phyloP scores from a whole-genome alignment of 2,329 filamentous ascomycete genomes.

The Colletotrichum chrysophilum region DNA sequence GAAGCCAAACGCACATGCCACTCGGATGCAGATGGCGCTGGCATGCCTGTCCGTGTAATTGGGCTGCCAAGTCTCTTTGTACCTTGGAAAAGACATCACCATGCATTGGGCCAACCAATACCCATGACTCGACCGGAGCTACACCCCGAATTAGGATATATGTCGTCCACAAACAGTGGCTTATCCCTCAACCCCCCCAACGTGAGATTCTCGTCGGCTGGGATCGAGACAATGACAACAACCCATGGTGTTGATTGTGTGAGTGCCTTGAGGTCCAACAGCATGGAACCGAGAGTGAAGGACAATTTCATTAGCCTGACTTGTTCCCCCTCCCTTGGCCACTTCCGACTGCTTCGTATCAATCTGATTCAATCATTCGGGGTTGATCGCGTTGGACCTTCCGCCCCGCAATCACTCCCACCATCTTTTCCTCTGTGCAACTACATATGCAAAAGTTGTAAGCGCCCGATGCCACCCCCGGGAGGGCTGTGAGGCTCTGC shows the following conservation, averaged over 20 bases:
- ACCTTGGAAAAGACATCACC: background rate
- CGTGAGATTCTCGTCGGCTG: background rate
- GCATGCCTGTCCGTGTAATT: background rate
- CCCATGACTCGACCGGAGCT: background rate
- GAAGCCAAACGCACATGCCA: background rate
- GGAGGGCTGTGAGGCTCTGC: background rate
- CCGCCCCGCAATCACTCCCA: background rate
- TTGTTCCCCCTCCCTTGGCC: background rate
- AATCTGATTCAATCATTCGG: background rate
- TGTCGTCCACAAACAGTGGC: background rate
- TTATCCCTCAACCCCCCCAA: background rate
- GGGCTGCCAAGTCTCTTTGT: background rate
- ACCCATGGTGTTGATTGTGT: background rate
- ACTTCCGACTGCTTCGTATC: background rate
- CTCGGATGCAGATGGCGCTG: background rate
- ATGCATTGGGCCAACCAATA: background rate
- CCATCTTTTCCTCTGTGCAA: background rate
- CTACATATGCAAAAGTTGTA: background rate
- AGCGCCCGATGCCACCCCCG: background rate
- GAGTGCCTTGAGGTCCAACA: background rate
- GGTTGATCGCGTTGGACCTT: background rate
- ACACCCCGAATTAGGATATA: background rate
- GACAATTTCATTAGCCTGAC: background rate
- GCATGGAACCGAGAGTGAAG: background rate
- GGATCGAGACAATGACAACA: background rate